A percentile compares a stretch with the other conserved stretches of the same genome.
These are phyloP conservation scores for Penicillium diatomitis DNA, from an alignment of 495 filamentous ascomycete species.

Conservation along the genomic window DNA sequence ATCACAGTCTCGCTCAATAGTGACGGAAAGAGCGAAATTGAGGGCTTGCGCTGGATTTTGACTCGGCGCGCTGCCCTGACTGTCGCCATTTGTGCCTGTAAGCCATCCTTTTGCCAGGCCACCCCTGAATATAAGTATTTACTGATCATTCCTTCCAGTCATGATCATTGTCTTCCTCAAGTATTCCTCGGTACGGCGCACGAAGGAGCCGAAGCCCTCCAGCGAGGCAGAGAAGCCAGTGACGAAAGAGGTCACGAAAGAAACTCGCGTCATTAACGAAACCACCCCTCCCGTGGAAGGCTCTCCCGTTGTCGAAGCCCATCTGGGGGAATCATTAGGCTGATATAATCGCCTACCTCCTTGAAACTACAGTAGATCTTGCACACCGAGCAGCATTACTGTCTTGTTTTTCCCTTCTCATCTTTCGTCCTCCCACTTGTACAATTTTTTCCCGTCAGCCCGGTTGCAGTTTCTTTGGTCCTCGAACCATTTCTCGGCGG, in stretches of 20 bases:
- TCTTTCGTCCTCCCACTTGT: not conserved
- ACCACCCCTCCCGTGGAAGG: constrained; percentile 1
- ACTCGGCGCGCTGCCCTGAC: constrained; percentile 79
- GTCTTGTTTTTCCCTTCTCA: not conserved
- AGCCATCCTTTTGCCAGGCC: constrained; percentile 4
- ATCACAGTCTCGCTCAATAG: constrained; percentile 80
- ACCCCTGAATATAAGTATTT: not conserved
- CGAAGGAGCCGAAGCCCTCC: constrained; percentile 22
- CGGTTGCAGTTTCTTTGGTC: not conserved
- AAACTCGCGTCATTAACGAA: constrained; percentile 17
- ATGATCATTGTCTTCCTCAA: constrained; percentile 41
- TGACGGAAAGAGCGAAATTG: constrained; percentile 82
- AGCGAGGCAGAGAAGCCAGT: constrained; percentile 28
- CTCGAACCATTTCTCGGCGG: not conserved
- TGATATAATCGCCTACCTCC: constrained; percentile 5
- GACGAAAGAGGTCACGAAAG: constrained; percentile 19
- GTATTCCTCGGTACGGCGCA: constrained; percentile 31
- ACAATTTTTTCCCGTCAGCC: not conserved
- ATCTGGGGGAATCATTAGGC: constrained; percentile 32
- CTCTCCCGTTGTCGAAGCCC: constrained; percentile 11
- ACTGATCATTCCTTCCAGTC: constrained; percentile 25
- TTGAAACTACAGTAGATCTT: not conserved
- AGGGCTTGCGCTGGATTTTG: constrained; percentile 82
- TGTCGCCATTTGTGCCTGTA: constrained; percentile 45
- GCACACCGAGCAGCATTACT: not conserved